Conservation (phyloP, 2,329 filamentous ascomycete genomes). For the Talaromyces atroroseus region DNA sequence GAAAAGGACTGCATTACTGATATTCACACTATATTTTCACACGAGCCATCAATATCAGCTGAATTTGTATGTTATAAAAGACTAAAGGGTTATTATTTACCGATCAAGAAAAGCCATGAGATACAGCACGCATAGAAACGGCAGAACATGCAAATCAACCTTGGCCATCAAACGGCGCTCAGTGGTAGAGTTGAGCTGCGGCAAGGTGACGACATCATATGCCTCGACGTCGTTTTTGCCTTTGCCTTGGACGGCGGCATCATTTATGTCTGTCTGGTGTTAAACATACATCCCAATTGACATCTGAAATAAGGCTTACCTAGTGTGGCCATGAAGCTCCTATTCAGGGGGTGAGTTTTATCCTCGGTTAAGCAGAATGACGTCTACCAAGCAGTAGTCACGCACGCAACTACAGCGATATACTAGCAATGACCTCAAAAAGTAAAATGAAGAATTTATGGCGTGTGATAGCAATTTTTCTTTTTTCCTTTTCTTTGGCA, state of each 20-base stretch:
- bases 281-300: background rate
- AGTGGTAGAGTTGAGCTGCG: constrained; percentile 27
- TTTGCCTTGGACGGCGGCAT: background rate
- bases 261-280: background rate
- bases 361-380: background rate
- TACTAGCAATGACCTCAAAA: background rate
- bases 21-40: constrained; percentile 58
- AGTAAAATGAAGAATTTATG: background rate
- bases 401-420: background rate
- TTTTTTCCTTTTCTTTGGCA: too few species aligned
- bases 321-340: background rate
- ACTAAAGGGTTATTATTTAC: constrained; percentile 22
- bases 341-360: background rate
- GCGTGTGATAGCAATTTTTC: background rate
- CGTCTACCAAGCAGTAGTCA: background rate
- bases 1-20: constrained; percentile 70
- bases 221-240: background rate
- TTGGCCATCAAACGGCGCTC: constrained; percentile 62
- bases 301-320: background rate
- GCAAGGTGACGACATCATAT: background rate
- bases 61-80: background rate
- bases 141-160: constrained; percentile 67
- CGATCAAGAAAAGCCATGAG: constrained; percentile 61
- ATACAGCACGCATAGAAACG: constrained; percentile 68
- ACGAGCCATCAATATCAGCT: too few species aligned